A percentile compares a stretch with the other conserved stretches of the same genome.
Evolutionary conservation across 306 rosid genomes (phyloP).

Genomic region (Hippophae gyantsensis): DNA sequence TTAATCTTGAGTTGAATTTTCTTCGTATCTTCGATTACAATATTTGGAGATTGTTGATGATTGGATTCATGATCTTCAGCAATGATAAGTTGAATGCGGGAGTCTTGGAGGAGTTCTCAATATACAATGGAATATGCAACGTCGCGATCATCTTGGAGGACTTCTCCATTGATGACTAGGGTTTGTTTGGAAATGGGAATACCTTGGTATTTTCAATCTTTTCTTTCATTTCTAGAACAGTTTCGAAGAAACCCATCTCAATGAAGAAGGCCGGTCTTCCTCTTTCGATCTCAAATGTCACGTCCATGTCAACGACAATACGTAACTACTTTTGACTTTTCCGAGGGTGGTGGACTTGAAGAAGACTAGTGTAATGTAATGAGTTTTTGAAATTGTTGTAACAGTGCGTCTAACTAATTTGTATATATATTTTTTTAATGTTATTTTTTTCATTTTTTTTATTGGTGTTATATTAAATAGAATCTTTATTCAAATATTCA

Average conservation of each 20-base stretch:
- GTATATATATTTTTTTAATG: too few species aligned
- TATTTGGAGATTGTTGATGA: neutral
- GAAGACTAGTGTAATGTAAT: too few species aligned
- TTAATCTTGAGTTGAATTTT: conserved; percentile 31
- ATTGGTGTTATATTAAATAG: too few species aligned
- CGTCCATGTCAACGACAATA: conserved; percentile 32
- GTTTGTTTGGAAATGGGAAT: conserved; percentile 60
- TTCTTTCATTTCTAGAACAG: conserved; percentile 53
- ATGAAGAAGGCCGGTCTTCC: conserved; percentile 39
- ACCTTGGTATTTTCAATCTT: conserved; percentile 51
- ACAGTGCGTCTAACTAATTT: too few species aligned
- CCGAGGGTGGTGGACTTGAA: too few species aligned
- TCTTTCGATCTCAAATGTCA: conserved; percentile 35
- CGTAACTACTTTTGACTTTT: too few species aligned
- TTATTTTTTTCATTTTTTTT: too few species aligned
- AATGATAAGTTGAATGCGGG: conserved; percentile 32
- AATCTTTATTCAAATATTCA: too few species aligned
- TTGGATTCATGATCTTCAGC: conserved; percentile 7
- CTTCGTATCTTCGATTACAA: neutral
- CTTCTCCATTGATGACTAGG: conserved; percentile 45
- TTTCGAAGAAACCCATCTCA: conserved; percentile 66
- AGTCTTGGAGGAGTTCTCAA: conserved; percentile 42
- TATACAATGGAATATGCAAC: conserved; percentile 12
- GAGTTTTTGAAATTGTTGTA: too few species aligned
- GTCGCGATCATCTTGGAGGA: conserved; percentile 49